phyloP scores from a whole-genome alignment of 306 rosid species.

The Trifolium dubium region DNA sequence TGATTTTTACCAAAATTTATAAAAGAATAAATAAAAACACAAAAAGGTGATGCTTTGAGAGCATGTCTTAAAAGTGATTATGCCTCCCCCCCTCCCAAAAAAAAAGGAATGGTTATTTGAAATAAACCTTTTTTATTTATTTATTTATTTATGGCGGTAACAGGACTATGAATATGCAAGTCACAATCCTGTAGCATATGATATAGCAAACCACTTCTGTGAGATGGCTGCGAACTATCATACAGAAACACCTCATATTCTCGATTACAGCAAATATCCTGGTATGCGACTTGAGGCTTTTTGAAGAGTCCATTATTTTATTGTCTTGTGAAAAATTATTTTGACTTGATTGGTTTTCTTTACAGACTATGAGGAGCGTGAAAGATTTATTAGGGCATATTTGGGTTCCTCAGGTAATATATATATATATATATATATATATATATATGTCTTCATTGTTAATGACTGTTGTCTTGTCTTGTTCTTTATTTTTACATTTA shows the following conservation, averaged over 20 bases:
- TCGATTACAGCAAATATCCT: conserved; percentile 76
- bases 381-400: conserved; percentile 57
- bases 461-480: conserved; percentile 26
- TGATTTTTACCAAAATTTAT: conserved; percentile 7
- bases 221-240: conserved; percentile 95
- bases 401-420: conserved; percentile 64
- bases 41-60: conserved; percentile 15
- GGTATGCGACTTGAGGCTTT: conserved; percentile 48
- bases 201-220: conserved; percentile 94
- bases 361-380: conserved; percentile 74
- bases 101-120: neutral
- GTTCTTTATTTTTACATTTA: conserved; percentile 3
- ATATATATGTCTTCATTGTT: conserved; percentile 10
- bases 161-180: conserved; percentile 91
- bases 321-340: conserved; percentile 2
- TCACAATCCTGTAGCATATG: conserved; percentile 82
- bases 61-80: conserved; percentile 15
- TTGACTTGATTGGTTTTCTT: conserved; percentile 21
- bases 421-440: no score
- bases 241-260: conserved; percentile 72
- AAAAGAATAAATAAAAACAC: conserved; percentile 22
- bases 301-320: neutral
- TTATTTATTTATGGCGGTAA: neutral
- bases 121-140: neutral
- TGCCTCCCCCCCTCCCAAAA: no score